Conservation (phyloP, 805 yeast species). For the Allodekkera sacchari region DNA sequence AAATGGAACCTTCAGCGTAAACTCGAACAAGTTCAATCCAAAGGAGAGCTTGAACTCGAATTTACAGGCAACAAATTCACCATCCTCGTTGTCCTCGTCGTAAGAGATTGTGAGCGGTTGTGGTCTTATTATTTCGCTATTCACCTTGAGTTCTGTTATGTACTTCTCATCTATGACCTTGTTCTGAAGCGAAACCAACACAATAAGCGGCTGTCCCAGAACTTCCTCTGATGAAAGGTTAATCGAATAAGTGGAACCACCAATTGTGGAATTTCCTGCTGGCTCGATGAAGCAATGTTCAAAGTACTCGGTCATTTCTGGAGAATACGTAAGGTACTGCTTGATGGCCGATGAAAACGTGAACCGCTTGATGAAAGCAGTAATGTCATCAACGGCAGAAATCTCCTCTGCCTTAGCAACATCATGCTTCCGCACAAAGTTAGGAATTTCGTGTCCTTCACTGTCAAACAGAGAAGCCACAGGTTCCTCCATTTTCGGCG, state of each 20-base stretch:
- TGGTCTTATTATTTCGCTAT: conserved; percentile 37
- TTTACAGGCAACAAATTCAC: conserved; percentile 24
- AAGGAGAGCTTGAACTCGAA: conserved; percentile 38
- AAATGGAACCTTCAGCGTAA: conserved; percentile 23
- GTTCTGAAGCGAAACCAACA: conserved; percentile 36
- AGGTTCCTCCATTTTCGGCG: conserved; percentile 10
- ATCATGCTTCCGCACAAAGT: conserved; percentile 15
- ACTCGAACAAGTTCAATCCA: conserved; percentile 39
- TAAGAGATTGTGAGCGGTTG: conserved; percentile 33
- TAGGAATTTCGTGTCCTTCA: conserved; percentile 17
- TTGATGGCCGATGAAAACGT: conserved; percentile 27
- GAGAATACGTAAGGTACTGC: conserved; percentile 12
- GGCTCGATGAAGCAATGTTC: conserved; percentile 27
- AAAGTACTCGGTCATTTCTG: conserved; percentile 14
- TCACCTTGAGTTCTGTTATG: conserved; percentile 30
- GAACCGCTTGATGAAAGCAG: conserved; percentile 30
- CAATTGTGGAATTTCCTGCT: conserved; percentile 20
- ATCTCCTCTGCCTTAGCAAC: conserved; percentile 12
- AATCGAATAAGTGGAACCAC: conserved; percentile 32
- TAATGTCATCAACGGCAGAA: conserved; percentile 19
- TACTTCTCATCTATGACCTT: conserved; percentile 30
- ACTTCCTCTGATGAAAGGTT: conserved; percentile 38
- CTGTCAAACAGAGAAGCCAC: conserved; percentile 12
- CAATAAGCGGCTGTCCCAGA: conserved; percentile 32
- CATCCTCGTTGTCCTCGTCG: conserved; percentile 14